Evolutionary conservation across 2,329 filamentous ascomycete genomes (phyloP), one percentile per base, ranked within the genome.

Genomic region (Sclerotinia trifoliorum): DNA sequence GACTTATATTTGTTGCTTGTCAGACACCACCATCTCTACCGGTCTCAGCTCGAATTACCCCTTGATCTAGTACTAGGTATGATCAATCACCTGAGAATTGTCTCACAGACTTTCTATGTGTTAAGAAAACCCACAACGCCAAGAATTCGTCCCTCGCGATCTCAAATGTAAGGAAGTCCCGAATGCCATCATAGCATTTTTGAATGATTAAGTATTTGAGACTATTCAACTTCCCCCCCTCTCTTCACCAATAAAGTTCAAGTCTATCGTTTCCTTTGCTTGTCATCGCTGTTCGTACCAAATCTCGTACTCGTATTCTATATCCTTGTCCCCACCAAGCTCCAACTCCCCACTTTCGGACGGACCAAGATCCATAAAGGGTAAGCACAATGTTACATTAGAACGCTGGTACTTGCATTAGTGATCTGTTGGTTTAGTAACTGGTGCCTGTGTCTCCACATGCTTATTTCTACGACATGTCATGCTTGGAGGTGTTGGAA

Each of bases 381-480:
- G 51, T 29, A 49, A 39, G 44, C 17, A 52, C 26, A 42, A 67
- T 56, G 48, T 52, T 54, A 52, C 35, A 54, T 32, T 35, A 51
- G 56, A 29, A 26, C 15, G 6, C 10, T 46, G 35, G 7, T 32
- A 55, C 62, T 46, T 42, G 56, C 56, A 62, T 67, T 67, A 67
- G 56, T 62, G n/a, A 17, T 52, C 21, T 52, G 32, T 13, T n/a
- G 5, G 11, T 13, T 29, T 62, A 29, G 48, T 54, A 32, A 49
- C 52, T 67, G 65, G 56, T 24, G 39, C 29, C 13, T 21, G n/a
- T 42, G 48, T 51, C 56, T 60, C 65, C 46, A 60, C 49, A 60
- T 62, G 56, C 56, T 67, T 67, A 67, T 67, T 67, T 61, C 17
- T 62, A 67, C 65, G 65, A 67, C 65, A 60, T 44, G 26, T 51